Evolutionary conservation across 225 moss, liverwort and hornwort genomes (phyloP).

Genomic region (Lunularia cruciata): DNA sequence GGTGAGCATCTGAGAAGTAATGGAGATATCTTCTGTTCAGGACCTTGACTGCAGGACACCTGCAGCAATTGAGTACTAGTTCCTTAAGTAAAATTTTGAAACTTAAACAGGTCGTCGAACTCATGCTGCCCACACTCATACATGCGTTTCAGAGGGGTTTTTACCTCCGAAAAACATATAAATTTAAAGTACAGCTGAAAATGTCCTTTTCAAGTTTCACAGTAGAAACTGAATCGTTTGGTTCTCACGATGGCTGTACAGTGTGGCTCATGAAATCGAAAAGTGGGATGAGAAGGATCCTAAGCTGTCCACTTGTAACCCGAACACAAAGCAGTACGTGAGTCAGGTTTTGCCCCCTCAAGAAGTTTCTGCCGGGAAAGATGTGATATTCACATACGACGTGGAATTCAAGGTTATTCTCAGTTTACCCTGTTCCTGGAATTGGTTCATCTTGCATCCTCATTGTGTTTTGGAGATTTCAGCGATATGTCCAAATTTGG

Average conservation of each 20-base stretch:
- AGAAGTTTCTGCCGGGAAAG: slow-evolving; percentile 52
- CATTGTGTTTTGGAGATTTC: background rate
- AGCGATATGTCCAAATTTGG: background rate
- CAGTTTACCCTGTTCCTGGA: background rate
- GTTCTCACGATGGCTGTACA: slow-evolving; percentile 20
- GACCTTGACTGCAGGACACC: too few relatives aligned
- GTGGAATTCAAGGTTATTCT: slow-evolving; percentile 53
- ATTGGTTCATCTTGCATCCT: background rate
- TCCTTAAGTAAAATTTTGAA: too few relatives aligned
- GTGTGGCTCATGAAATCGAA: slow-evolving; percentile 64
- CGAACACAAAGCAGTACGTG: slow-evolving; percentile 54
- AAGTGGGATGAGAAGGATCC: slow-evolving; percentile 49
- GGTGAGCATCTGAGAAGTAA: too few relatives aligned
- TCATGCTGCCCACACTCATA: too few relatives aligned
- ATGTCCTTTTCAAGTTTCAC: too few relatives aligned
- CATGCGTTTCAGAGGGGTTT: too few relatives aligned
- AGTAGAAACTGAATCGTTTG: background rate
- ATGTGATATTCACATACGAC: slow-evolving; percentile 74
- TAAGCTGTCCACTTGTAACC: slow-evolving; percentile 60
- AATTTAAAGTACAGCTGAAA: too few relatives aligned
- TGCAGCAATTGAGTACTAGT: too few relatives aligned
- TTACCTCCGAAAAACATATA: too few relatives aligned
- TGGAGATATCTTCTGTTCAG: too few relatives aligned
- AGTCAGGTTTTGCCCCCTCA: slow-evolving; percentile 47
- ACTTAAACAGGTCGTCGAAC: too few relatives aligned